Base-by-base conservation (phyloP, 176 grass and related monocot species). In the Eleusine coracana region DNA sequence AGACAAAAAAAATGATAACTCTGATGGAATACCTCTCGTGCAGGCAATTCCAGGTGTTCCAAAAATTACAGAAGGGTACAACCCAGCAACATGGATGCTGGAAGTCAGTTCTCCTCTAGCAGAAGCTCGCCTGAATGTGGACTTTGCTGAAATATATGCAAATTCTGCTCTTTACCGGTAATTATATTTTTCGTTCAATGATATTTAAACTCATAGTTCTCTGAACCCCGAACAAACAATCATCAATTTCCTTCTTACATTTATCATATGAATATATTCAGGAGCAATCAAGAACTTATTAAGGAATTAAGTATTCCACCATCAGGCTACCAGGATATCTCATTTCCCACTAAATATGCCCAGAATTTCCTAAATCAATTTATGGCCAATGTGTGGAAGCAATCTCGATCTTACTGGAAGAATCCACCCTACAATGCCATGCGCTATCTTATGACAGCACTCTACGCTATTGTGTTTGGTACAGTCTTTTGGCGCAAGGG, bases 21-120 rank as follows among this genome's bases (percentile, higher is more conserved):
- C 18, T 79, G 79, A 83, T 7, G 21, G n/a, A 60, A 60, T 27
- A 2, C 29, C 68, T 74, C 18, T 46, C 31, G n/a, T 91, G 62
- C 82, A 98, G 95, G 88, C 86, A 77, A 80, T 98, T 83, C 87
- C 95, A 79, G 88, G 92, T 71, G 81, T 95, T 83, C 78, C 89
- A 36, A 95, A 91, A 67, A 95, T 95, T 62, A 75, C 85, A 68
- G 84, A 90, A 75, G 92, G 91, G 20, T 89, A 93, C 71, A 98
- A 98, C 69, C 96, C 96, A 60, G 96, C 96, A 40, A 98, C 96
- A 60, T 98, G 96, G 96, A 89, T 95, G 87, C 58, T 98, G 37
- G 96, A 98, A 83, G 83, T 98, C 73, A 98, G 84, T 59, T 78
- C 90, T 31, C 50, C 90, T 65, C 60, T 83, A 78, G 73, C 87